Conservation (phyloP, 2,329 filamentous ascomycete species). For the Claviceps fusiformis region DNA sequence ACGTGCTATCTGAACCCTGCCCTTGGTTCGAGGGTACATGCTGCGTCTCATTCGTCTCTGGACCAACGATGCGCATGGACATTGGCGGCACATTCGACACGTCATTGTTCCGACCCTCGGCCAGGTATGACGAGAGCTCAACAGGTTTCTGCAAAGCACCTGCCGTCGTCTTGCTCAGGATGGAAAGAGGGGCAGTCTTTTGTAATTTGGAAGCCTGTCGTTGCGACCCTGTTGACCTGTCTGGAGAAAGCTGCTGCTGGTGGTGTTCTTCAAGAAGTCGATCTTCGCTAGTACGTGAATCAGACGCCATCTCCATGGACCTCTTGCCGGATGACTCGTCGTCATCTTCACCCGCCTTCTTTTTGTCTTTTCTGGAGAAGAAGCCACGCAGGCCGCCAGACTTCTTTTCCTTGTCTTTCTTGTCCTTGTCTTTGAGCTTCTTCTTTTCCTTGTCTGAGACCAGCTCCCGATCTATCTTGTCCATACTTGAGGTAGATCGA, state of each 20-base stretch:
- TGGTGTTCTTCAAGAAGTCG: constrained; percentile 26
- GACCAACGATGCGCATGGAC: constrained; percentile 45
- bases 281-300: constrained; percentile 31
- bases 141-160: constrained; percentile 18
- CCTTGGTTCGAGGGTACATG: constrained; percentile 20
- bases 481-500: constrained; percentile 54
- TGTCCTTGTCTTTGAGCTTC: constrained; percentile 60
- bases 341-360: constrained; percentile 41
- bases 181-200: constrained; percentile 41
- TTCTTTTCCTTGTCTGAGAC: constrained; percentile 60
- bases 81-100: constrained; percentile 42
- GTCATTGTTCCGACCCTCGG: constrained; percentile 34
- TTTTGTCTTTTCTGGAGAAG: constrained; percentile 51
- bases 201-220: constrained; percentile 55
- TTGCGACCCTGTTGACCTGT: constrained; percentile 28
- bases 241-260: constrained; percentile 24
- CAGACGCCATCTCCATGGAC: constrained; percentile 41
- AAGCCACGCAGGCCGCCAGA: constrained; percentile 43
- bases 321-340: constrained; percentile 49
- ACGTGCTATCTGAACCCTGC: constrained; percentile 15
- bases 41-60: constrained; percentile 30
- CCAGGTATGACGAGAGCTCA: constrained; percentile 29
- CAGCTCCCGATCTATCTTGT: constrained; percentile 45
- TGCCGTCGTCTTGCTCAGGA: constrained; percentile 23
- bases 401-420: constrained; percentile 58